phyloP scores from a whole-genome alignment of 805 yeast genomes.

The Zygosaccharomyces rouxii region DNA sequence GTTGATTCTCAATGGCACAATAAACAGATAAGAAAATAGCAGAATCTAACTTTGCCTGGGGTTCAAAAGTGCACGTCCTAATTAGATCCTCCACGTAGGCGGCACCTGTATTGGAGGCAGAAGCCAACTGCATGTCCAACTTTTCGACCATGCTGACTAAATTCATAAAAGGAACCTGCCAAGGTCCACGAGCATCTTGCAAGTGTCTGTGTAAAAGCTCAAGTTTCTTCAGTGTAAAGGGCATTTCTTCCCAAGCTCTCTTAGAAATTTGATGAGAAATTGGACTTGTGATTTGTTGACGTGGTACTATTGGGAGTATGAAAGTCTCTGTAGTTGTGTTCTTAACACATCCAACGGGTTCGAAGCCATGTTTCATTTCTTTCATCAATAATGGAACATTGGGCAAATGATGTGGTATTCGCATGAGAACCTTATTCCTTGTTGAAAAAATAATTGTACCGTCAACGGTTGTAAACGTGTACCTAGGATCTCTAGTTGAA shows the following conservation, averaged over 20 bases:
- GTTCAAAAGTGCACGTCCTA: background rate
- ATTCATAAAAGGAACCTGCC: conserved; percentile 38
- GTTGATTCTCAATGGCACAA: conserved; percentile 46
- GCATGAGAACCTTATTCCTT: conserved; percentile 41
- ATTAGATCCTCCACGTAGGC: conserved; percentile 6
- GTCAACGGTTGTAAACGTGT: conserved; percentile 50
- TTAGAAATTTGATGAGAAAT: conserved; percentile 38
- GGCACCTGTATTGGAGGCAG: background rate
- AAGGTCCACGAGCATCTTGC: conserved; percentile 40
- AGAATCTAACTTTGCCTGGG: conserved; percentile 17
- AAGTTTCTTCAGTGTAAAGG: conserved; percentile 40
- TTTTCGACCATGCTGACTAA: conserved; percentile 36
- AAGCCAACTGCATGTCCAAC: conserved; percentile 32
- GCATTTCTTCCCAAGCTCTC: conserved; percentile 39
- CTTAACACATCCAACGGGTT: conserved; percentile 33
- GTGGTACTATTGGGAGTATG: conserved; percentile 34
- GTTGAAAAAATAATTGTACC: conserved; percentile 54
- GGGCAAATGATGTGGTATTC: conserved; percentile 46
- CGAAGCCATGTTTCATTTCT: conserved; percentile 23
- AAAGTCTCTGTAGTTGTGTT: conserved; percentile 26
- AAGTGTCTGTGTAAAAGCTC: conserved; percentile 45
- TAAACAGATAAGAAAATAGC: conserved; percentile 42
- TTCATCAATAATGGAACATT: conserved; percentile 13
- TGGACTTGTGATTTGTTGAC: conserved; percentile 33
- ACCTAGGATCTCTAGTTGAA: conserved; percentile 47